phyloP scores from a whole-genome alignment of 176 grass and related monocot genomes.

The Areca catechu region DNA sequence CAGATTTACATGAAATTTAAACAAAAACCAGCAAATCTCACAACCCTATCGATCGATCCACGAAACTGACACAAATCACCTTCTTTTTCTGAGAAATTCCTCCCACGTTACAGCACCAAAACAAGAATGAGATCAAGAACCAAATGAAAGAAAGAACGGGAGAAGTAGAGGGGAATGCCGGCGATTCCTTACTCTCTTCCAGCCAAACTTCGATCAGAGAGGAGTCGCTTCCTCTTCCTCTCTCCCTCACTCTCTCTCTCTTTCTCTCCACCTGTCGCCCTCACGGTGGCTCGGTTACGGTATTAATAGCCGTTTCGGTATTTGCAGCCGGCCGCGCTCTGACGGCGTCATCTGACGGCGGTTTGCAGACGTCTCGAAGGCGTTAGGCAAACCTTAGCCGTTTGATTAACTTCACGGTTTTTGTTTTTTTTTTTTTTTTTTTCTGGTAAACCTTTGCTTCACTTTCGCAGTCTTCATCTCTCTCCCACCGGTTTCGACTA shows the following conservation, averaged over 20 bases:
- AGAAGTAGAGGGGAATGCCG: background rate
- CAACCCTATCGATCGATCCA: background rate
- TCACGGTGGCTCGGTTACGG: no score
- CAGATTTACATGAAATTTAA: no score
- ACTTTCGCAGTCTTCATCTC: no score
- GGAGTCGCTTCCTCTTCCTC: background rate
- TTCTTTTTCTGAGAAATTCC: background rate
- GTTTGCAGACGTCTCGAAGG: background rate
- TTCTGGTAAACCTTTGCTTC: no score
- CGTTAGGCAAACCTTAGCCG: background rate
- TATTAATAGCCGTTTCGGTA: background rate
- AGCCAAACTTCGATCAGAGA: background rate
- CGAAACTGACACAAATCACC: background rate
- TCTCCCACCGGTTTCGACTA: no score
- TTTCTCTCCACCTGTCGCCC: background rate
- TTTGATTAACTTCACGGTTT: no score
- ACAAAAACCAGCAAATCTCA: no score
- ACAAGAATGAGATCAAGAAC: constrained; percentile 1
- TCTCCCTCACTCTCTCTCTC: background rate
- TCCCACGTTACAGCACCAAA: background rate
- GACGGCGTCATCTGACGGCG: background rate
- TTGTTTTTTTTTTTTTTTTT: no score
- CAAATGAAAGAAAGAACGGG: background rate
- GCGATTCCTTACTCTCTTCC: constrained; percentile 1
- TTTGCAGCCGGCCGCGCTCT: background rate